Evolutionary conservation across 73 alveolate species (phyloP).

Genomic region (Breviolum minutum): DNA sequence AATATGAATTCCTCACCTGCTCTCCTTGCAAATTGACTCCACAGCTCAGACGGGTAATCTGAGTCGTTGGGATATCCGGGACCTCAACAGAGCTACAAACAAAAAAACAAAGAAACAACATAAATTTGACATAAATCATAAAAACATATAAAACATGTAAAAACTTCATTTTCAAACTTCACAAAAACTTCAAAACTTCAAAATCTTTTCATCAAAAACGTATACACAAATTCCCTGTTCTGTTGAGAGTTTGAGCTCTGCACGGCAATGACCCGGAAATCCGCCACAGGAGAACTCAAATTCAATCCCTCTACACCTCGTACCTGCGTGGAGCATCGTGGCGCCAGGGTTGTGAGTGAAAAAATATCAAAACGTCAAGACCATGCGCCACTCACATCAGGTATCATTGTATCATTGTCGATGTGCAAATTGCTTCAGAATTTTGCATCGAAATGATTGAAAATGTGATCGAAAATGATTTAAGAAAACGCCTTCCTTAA

Average conservation of each 20-base stretch:
- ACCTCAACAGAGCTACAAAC: constrained; percentile 24
- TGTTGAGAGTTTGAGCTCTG: not conserved
- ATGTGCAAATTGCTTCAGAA: too few relatives aligned
- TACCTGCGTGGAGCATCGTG: constrained; percentile 46
- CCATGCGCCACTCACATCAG: too few relatives aligned
- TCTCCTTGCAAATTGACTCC: constrained; percentile 78
- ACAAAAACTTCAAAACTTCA: too few relatives aligned
- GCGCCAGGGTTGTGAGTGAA: not conserved
- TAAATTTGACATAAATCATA: too few relatives aligned
- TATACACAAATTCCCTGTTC: not conserved
- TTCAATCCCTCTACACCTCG: constrained; percentile 76
- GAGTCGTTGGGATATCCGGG: constrained; percentile 65
- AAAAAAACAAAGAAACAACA: too few relatives aligned
- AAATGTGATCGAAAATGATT: too few relatives aligned
- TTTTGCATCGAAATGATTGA: too few relatives aligned
- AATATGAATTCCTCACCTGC: constrained; percentile 60
- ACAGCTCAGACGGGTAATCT: constrained; percentile 79
- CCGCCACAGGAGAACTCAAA: constrained; percentile 79
- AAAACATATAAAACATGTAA: too few relatives aligned
- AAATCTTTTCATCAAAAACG: not conserved
- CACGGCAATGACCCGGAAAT: constrained; percentile 16
- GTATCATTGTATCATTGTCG: too few relatives aligned
- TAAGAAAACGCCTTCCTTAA: too few relatives aligned
- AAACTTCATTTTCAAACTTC: too few relatives aligned
- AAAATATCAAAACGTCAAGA: too few relatives aligned